Percentiles rank a stretch among this genome's conserved stretches.
Evolutionary conservation across 2,329 filamentous ascomycete species (phyloP).

Genomic region (Hypoxylon rubiginosum): DNA sequence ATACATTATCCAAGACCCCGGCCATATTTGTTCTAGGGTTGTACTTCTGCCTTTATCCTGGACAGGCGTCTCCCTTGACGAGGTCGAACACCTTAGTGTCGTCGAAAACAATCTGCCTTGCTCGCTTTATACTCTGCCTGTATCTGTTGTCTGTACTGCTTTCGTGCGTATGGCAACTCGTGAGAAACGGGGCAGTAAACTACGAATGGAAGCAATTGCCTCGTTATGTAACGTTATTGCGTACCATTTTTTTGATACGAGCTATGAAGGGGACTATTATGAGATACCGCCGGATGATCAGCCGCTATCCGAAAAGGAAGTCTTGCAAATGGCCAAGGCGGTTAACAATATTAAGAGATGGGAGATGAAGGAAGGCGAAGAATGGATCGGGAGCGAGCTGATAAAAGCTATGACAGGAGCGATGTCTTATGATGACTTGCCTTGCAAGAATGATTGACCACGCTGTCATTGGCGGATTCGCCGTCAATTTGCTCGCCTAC

Average conservation of each 20-base stretch:
- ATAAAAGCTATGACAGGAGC: conserved; percentile 16
- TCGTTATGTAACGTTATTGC: conserved; percentile 1
- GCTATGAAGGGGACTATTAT: background rate
- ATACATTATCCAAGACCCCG: no score
- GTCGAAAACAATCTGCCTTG: conserved; percentile 2
- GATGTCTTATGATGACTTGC: background rate
- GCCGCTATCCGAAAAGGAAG: conserved; percentile 8
- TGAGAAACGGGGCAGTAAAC: background rate
- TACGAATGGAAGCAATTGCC: background rate
- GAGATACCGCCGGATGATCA: conserved; percentile 17
- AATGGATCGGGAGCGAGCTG: conserved; percentile 14
- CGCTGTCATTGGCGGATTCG: no score
- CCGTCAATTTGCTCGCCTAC: no score
- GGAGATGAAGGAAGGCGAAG: conserved; percentile 20
- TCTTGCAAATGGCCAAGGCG: conserved; percentile 7
- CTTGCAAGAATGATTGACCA: conserved; percentile 6
- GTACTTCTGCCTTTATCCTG: no score
- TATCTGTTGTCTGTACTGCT: conserved; percentile 18
- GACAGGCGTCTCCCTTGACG: no score
- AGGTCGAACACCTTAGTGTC: no score
- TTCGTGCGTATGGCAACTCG: conserved; percentile 15
- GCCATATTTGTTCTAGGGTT: no score
- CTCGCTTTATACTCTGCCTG: conserved; percentile 12
- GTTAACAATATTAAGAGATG: conserved; percentile 1
- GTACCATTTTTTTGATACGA: conserved; percentile 17